Evolutionary conservation across 2,329 filamentous ascomycete genomes (phyloP).

Genomic region (Epichloe glyceriae): DNA sequence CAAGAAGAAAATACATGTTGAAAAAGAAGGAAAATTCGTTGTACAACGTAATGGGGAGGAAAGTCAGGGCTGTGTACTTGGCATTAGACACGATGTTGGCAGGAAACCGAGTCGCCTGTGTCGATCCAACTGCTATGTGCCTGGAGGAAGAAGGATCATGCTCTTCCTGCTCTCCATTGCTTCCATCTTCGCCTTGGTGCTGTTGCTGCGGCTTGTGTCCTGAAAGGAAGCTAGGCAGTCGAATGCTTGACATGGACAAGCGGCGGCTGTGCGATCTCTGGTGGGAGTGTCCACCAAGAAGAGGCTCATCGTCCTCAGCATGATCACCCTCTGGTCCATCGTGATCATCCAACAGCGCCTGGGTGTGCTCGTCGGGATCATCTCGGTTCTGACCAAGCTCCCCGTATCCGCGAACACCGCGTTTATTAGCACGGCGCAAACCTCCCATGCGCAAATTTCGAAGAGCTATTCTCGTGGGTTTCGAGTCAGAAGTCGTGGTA

Average conservation of each 20-base stretch:
- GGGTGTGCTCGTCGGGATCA: constrained; percentile 51
- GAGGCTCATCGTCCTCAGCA: constrained; percentile 58
- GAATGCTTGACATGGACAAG: constrained; percentile 36
- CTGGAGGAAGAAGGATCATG: constrained; percentile 59
- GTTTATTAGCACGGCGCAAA: constrained; percentile 42
- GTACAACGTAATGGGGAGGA: constrained; percentile 86
- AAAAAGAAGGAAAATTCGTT: constrained; percentile 99
- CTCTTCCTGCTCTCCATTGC: constrained; percentile 36
- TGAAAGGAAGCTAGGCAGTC: constrained; percentile 57
- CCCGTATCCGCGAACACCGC: constrained; percentile 41
- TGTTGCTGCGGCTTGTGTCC: constrained; percentile 8
- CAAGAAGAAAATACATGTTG: constrained; percentile 96
- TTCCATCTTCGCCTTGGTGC: constrained; percentile 21
- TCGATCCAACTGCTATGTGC: constrained; percentile 60
- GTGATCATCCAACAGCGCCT: constrained; percentile 52
- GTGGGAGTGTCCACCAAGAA: constrained; percentile 38
- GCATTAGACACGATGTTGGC: constrained; percentile 90
- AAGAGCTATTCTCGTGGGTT: constrained; percentile 53
- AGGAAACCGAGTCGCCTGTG: constrained; percentile 65
- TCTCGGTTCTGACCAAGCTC: constrained; percentile 44
- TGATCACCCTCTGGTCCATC: constrained; percentile 44
- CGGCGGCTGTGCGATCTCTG: constrained; percentile 14
- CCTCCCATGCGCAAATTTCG: constrained; percentile 57
- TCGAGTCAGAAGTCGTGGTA: constrained; percentile 30
- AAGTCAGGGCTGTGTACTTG: constrained; percentile 92